Evolutionary conservation across 805 yeast genomes (phyloP), one percentile per base, ranked within the genome.

Genomic region (Tetrapisispora arboricola): DNA sequence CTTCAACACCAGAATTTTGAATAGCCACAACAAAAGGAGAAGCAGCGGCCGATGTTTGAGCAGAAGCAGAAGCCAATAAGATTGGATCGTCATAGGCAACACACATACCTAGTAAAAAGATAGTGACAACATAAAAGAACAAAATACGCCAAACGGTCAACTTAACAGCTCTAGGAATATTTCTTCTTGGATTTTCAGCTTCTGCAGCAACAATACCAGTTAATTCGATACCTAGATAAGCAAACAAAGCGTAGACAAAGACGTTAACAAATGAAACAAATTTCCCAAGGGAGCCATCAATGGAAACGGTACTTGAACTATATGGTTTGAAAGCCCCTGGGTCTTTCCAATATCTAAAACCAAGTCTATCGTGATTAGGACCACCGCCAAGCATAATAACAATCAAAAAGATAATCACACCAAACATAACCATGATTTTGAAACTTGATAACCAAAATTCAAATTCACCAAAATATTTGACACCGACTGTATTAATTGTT

Each of bases 21-120:
- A 84, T 79, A 36, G 94, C 95, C 54, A 84, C 78, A 40, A 84
- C 88, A 53, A 84, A 84, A 30, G 95, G 94, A 13, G 92, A 81
- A 17, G 90, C 87, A 31, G 80, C 71, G 2, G 88, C 86, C 32
- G 68, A 67, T 2, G 74, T 63, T n/a, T 64, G 58, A 38, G 76
- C 70, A 3, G 53, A 47, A 22, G 75, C 75, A 15, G 75, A 70
- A 13, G 78, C 77, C 20, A 61, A 30, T 45, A 81, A 66, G 36
- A 61, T 49, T 30, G 72, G 69, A 54, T 77, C 78, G 47, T 67
- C 67, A 44, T 73, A 73, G 28, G 84, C 72, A 42, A 81, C 88
- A 57, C 78, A 69, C 75, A 79, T 68, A 35, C 86, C 85, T 47
- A 83, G 63, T 43, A 81, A 61, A 49, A 80, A 68, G 40, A 80